Evolutionary conservation across 768 basidiomycete genomes (phyloP).

Genomic region (Lentinula aciculospora): DNA sequence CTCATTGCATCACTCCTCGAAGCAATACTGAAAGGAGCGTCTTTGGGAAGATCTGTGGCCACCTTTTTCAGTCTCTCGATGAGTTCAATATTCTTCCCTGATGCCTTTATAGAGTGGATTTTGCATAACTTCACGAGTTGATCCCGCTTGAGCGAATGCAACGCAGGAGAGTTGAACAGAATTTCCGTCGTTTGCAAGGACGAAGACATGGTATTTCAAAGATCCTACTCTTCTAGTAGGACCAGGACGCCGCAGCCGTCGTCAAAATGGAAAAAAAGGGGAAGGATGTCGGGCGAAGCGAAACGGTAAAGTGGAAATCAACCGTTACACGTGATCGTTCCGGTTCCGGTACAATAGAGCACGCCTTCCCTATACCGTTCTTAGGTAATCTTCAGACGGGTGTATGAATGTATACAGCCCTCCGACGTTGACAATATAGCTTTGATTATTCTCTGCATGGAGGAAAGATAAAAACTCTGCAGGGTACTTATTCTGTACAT

Average conservation of each 20-base stretch:
- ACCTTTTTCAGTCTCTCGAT: slow-evolving; percentile 64
- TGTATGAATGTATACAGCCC: no score
- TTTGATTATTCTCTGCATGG: no score
- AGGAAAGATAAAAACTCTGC: no score
- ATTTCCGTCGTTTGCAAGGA: slow-evolving; percentile 78
- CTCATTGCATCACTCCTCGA: slow-evolving; percentile 37
- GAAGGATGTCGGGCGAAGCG: no score
- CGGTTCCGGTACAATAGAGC: not conserved
- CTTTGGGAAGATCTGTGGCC: slow-evolving; percentile 56
- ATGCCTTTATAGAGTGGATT: slow-evolving; percentile 71
- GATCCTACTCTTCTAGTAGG: no score
- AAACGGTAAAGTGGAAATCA: no score
- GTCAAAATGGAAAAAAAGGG: no score
- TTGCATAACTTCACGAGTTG: slow-evolving; percentile 86
- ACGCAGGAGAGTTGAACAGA: slow-evolving; percentile 77
- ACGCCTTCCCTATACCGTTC: no score
- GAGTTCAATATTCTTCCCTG: slow-evolving; percentile 74
- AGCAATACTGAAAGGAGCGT: slow-evolving; percentile 51
- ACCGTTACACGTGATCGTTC: not conserved
- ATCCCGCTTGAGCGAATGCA: slow-evolving; percentile 78
- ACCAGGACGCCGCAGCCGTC: no score
- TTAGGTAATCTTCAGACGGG: no score
- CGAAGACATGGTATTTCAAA: not conserved
- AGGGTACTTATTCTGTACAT: no score
- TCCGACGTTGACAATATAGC: no score